Percentiles rank a stretch among this genome's conserved stretches.
These are phyloP conservation scores for Phellinidium pouzarii DNA, from an alignment of 1,284 basidiomycete genomes.

Conservation along the genomic window DNA sequence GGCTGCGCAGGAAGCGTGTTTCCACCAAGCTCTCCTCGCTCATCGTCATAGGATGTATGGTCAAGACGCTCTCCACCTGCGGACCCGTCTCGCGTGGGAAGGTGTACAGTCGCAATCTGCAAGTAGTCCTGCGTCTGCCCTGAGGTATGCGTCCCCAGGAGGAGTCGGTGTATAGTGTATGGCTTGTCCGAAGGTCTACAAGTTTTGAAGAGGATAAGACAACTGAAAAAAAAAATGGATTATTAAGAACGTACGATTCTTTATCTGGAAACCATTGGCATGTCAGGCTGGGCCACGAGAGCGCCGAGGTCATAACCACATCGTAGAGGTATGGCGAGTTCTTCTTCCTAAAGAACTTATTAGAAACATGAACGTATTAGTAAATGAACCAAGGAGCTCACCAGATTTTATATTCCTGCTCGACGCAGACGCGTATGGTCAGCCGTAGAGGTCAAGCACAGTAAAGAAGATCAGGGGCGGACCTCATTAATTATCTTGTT, in stretches of 20 bases:
- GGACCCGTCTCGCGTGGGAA: conserved; percentile 72
- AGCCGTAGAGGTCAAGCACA: conserved; percentile 14
- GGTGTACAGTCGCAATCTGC: conserved; percentile 91
- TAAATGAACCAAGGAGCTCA: conserved; percentile 25
- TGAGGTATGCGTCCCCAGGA: conserved; percentile 97
- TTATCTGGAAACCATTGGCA: conserved; percentile 99
- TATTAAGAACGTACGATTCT: conserved; percentile 61
- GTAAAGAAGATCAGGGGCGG: conserved; percentile 23
- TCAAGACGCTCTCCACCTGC: conserved; percentile 68
- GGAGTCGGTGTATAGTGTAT: conserved; percentile 88
- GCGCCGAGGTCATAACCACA: conserved; percentile 92
- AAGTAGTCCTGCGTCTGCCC: conserved; percentile 93
- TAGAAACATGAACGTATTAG: conserved; percentile 9
- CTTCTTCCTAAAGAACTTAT: conserved; percentile 70
- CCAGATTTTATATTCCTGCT: conserved; percentile 81
- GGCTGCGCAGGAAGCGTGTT: conserved; percentile 74
- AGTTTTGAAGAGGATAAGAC: conserved; percentile 2
- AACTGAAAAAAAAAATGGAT: conserved; percentile 1
- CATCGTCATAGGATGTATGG: conserved; percentile 84
- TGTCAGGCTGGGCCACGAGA: conserved; percentile 97
- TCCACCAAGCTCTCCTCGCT: conserved; percentile 86
- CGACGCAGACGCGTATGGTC: conserved; percentile 1
- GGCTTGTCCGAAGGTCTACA: conserved; percentile 80
- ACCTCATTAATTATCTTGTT: conserved; percentile 93
- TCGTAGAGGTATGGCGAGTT: conserved; percentile 98